phyloP scores from a whole-genome alignment of 352 stramenopile genomes.

The Phytophthora lateralis region DNA sequence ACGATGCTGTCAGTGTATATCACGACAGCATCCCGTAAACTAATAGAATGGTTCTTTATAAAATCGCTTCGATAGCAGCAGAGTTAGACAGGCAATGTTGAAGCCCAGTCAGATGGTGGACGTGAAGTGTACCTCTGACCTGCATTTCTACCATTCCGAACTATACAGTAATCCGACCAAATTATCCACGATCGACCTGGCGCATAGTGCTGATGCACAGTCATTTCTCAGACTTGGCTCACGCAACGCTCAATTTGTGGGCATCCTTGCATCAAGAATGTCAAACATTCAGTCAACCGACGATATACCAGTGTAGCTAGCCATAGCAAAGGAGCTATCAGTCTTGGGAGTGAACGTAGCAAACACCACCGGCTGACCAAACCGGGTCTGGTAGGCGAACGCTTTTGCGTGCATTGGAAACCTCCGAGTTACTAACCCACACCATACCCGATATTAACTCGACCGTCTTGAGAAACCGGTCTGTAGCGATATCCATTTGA shows the following conservation, averaged over 20 bases:
- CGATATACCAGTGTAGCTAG: background rate
- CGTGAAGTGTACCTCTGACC: background rate
- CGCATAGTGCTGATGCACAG: background rate
- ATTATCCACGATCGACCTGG: background rate
- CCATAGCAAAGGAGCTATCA: background rate
- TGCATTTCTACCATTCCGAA: background rate
- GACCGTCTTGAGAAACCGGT: background rate
- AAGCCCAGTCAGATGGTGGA: background rate
- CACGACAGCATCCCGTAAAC: too few species aligned
- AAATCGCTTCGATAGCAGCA: too few species aligned
- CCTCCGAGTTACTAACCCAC: conserved; percentile 1
- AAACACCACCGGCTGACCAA: background rate
- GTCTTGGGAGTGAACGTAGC: background rate
- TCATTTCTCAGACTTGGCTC: conserved; percentile 2
- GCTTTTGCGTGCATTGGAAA: background rate
- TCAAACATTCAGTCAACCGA: background rate
- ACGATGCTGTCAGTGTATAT: too few species aligned
- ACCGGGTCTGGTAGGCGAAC: background rate
- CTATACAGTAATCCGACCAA: background rate
- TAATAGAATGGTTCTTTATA: too few species aligned
- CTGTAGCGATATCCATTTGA: background rate
- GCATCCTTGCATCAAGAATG: background rate
- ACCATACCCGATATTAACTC: background rate
- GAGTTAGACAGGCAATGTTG: background rate
- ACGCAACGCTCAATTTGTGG: background rate